Base-by-base conservation (phyloP, 139 green algal genomes). In the Diplosphaera chodatii region DNA sequence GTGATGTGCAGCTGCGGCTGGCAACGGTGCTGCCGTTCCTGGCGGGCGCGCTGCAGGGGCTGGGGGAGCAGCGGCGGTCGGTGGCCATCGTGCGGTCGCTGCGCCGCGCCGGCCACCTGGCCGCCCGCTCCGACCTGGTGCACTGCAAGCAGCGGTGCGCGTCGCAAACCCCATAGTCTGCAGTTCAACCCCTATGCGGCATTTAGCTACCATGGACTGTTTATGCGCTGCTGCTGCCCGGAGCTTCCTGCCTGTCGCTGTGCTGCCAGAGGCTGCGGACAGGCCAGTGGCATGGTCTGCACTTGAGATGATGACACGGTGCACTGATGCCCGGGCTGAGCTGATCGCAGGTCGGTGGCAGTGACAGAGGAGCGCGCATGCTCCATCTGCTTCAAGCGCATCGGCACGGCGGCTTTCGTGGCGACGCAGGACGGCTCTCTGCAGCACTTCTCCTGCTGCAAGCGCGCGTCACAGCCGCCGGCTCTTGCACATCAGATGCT, bases 331-430 rank as follows among this genome's bases (percentile, higher is more conserved):
- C 3, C n/a, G n/a, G n/a, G n/a, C n/a, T n/a, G 30, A n/a, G 8
- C 8, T 37, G 21, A 34, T 33, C 66, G 66, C 73, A 85, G 80
- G 69, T 75, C 68, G 34, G 70, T 96, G 25, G 31, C 82, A 32
- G 75, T 96, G 1, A 91, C 80, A 1, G 76, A 68, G 30, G 91
- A 96, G 76, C 80, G 88, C 2, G 84, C 84, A 2, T 97, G 91
- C 78, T 79, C 64, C 71, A 78, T 96, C 29, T 97, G 91, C 72
- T 85, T 92, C 78, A 95, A 95, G 78, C 77, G 91, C 18, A 86
- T 97, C 20, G 88, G 87, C 32, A 81, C 70, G 8, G 67, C 83
- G 2, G 91, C 90, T 15, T 85, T 93, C 64, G 90, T 94, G n/a
- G 80, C 84, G 13, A 88, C 92, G 72, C 87, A 90, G 0, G 78